Percentiles rank a stretch among this genome's conserved stretches.
Evolutionary conservation across 2,329 filamentous ascomycete genomes (phyloP).

Genomic region (Xylaria hypoxylon): DNA sequence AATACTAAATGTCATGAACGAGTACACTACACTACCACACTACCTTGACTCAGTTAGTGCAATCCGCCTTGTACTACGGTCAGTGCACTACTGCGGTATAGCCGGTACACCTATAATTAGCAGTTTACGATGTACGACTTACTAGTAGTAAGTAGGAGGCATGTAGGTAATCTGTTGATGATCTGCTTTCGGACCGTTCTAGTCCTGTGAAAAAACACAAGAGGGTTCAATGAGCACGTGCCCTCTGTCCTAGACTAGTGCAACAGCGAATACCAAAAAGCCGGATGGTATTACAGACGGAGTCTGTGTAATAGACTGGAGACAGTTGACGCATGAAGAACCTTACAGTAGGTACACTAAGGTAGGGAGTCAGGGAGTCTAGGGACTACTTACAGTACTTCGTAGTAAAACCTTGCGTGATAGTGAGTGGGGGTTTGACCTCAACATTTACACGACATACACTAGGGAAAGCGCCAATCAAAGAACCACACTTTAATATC

Average conservation of each 20-base stretch:
- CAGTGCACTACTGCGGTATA: slow-evolving; percentile 1
- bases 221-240: slow-evolving; percentile 26
- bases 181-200: slow-evolving; percentile 21
- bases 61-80: neutral
- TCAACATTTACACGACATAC: neutral
- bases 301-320: no score
- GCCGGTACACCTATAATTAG: slow-evolving; percentile 9
- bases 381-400: no score
- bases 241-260: neutral
- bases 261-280: slow-evolving; percentile 3
- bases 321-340: no score
- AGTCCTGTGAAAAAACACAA: slow-evolving; percentile 11
- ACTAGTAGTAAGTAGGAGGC: neutral
- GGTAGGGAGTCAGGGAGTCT: no score
- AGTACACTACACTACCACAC: neutral
- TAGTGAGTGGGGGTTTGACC: neutral
- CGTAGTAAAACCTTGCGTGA: neutral
- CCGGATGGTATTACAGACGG: neutral
- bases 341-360: no score
- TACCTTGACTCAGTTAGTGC: no score
- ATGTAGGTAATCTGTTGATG: neutral
- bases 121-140: no score
- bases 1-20: neutral
- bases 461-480: slow-evolving; percentile 14
- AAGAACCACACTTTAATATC: neutral